phyloP scores from a whole-genome alignment of 257 asterid genomes.

The Salvia miltiorrhiza region DNA sequence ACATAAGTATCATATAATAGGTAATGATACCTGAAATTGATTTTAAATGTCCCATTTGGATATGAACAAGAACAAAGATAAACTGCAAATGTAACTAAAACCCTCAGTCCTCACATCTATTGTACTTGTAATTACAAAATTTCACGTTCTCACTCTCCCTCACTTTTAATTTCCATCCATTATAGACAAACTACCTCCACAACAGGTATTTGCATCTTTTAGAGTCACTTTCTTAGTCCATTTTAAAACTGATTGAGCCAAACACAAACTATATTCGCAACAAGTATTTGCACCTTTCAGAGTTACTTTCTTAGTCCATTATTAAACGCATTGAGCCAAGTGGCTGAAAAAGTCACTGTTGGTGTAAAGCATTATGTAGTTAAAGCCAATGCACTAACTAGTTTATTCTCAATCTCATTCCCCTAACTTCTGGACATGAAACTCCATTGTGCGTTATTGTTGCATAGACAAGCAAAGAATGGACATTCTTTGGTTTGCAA shows the following conservation, averaged over 20 bases:
- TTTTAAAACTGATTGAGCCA: too few relatives aligned
- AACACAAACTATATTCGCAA: too few relatives aligned
- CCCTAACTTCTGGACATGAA: not conserved
- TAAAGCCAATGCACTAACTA: not conserved
- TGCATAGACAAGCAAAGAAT: not conserved
- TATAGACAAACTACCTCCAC: not conserved
- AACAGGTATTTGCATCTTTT: not conserved
- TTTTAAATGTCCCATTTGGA: not conserved
- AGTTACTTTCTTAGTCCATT: not conserved
- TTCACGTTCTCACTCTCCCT: not conserved
- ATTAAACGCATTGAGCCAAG: not conserved
- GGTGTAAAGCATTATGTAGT: not conserved
- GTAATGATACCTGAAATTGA: not conserved
- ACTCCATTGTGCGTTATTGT: constrained; percentile 9
- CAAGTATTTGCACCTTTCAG: too few relatives aligned
- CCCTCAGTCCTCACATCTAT: not conserved
- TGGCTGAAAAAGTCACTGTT: not conserved
- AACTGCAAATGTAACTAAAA: not conserved
- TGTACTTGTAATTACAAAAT: not conserved
- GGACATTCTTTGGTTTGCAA: not conserved
- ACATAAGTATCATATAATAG: not conserved
- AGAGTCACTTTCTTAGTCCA: too few relatives aligned
- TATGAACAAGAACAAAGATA: not conserved
- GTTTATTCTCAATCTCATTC: not conserved
- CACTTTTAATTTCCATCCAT: not conserved